Evolutionary conservation across 2,329 filamentous ascomycete genomes (phyloP).

Genomic region (Acrocalymma vagum): DNA sequence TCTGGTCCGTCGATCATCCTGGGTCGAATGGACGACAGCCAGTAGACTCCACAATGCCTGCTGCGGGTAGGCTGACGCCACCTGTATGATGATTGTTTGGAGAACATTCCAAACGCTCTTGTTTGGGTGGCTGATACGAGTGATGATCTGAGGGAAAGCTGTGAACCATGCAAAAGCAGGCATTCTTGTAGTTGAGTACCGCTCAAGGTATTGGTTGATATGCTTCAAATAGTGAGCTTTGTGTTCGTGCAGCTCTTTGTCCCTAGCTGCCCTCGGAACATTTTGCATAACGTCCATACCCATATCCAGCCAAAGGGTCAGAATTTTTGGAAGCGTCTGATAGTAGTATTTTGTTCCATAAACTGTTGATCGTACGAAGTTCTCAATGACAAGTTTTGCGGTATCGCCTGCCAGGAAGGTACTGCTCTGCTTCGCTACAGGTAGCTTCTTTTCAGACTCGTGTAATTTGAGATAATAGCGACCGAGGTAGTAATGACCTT

Average conservation of each 20-base stretch:
- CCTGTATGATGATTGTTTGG: conserved; percentile 81
- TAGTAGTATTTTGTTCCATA: conserved; percentile 96
- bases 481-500: conserved; percentile 95
- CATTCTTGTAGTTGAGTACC: conserved; percentile 73
- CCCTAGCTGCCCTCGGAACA: conserved; percentile 25
- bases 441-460: conserved; percentile 84
- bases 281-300: conserved; percentile 70
- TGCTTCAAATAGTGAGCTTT: conserved; percentile 35
- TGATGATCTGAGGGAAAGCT: conserved; percentile 89
- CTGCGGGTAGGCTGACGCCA: conserved; percentile 86
- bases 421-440: conserved; percentile 72
- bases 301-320: conserved; percentile 95
- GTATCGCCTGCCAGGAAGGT: conserved; percentile 76
- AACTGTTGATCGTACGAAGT: conserved; percentile 85
- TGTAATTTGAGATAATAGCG: conserved; percentile 97
- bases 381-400: conserved; percentile 89
- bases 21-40: conserved; percentile 82
- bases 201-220: conserved; percentile 75
- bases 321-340: conserved; percentile 87
- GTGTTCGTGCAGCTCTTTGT: conserved; percentile 42
- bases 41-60: conserved; percentile 93
- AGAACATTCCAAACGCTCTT: conserved; percentile 78
- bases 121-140: conserved; percentile 91
- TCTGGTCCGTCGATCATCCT: conserved; percentile 70
- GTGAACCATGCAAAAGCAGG: conserved; percentile 83